Base-by-base conservation (phyloP, 106 monocot genomes). In the Dendrobium chrysotoxum region DNA sequence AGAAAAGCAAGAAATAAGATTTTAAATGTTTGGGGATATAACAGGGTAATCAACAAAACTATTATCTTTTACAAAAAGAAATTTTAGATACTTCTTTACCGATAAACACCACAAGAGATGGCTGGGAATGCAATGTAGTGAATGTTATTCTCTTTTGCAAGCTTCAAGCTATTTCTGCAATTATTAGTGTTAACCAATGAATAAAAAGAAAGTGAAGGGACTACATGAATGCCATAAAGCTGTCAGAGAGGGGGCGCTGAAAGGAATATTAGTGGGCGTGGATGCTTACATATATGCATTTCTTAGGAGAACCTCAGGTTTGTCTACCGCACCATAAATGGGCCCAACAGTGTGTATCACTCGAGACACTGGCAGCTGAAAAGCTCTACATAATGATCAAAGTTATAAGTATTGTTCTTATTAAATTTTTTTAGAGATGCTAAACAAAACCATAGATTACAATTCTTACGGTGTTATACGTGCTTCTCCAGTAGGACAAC, bases 341-440 rank as follows among this genome's bases (percentile, higher is more conserved):
- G 96, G 94, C 17, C 96, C 94, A 78, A 90, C 94, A 68, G 96
- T 97, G 83, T 97, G 96, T 82, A 97, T 97, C 11, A 97, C 92
- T 79, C 45, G 79, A 75, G 96, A 79, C 5, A 88, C 96, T 66
- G 96, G 94, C 81, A 97, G 80, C 44, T 70, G 84, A 55, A 97
- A 97, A 84, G 92, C 96, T 78, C 96, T 97, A 85, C 57, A 86
- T 42, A 44, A 82, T 57, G 74, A 65, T 40, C 40, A 75, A 57
- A 75, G 20, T 10, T 17, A 73, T 40, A 40, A 40, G 16, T 26
- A 46, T 25, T 46, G 15, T 75, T 25, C 16, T 46, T 9, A 9
- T 1, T 42, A 75, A 75, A 26, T n/a, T 75, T 21, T n/a, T 38
- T 9, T 23, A n/a, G n/a, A 18, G 39, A 50, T n/a, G 23, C 23